A percentile compares a stretch with the other conserved stretches of the same genome.
Evolutionary conservation across 1,284 basidiomycete species (phyloP).

Genomic region (Chalciporus sp.): DNA sequence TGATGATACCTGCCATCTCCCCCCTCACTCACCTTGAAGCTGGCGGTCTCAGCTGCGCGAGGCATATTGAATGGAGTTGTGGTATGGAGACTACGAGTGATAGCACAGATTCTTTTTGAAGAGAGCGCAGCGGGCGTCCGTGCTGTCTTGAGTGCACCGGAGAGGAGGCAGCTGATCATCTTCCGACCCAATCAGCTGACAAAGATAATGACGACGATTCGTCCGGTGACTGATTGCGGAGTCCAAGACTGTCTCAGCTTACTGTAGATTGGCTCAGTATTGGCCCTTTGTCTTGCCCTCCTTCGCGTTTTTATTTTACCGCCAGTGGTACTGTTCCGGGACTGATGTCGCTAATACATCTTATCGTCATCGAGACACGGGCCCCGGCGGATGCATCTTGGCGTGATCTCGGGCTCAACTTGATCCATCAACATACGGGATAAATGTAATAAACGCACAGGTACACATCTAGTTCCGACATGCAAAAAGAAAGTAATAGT

Average conservation of each 20-base stretch:
- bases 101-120: background rate
- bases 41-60: constrained; percentile 63
- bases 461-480: too few species aligned
- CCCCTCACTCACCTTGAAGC: constrained; percentile 52
- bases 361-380: too few species aligned
- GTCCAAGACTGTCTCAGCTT: too few species aligned
- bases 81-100: constrained; percentile 8
- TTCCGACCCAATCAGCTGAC: constrained; percentile 7
- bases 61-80: constrained; percentile 49
- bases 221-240: too few species aligned
- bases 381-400: too few species aligned
- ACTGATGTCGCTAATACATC: too few species aligned
- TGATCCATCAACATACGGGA: background rate
- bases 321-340: too few species aligned
- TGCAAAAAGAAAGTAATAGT: background rate
- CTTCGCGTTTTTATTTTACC: too few species aligned
- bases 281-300: too few species aligned
- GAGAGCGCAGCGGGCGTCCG: background rate
- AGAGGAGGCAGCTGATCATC: constrained; percentile 4
- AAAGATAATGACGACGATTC: background rate
- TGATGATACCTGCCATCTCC: background rate
- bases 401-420: background rate
- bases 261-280: too few species aligned
- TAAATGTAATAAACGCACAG: too few species aligned
- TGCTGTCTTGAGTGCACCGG: constrained; percentile 5